Conservation (phyloP, 2,329 filamentous ascomycete species). For the Zymoseptoria pseudotritici region DNA sequence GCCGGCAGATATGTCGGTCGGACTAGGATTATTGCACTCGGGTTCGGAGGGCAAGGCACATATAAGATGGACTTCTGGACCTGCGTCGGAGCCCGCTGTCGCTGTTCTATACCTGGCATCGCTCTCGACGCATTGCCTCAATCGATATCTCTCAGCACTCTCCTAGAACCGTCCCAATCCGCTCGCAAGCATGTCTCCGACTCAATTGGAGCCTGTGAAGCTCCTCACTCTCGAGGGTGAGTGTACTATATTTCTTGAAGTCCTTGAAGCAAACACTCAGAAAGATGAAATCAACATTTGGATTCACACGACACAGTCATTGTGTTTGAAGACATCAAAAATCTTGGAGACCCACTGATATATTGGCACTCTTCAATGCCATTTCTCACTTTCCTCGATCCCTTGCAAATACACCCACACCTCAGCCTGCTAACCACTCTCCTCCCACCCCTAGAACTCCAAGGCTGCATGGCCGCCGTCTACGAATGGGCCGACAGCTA, state of each 20-base stretch:
- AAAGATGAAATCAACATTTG: constrained; percentile 3
- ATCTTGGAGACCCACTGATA: constrained; percentile 11
- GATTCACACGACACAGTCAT: constrained; percentile 1
- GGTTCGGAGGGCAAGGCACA: background rate
- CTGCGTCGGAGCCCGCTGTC: background rate
- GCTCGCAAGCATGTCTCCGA: constrained; percentile 13
- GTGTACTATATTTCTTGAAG: constrained; percentile 7
- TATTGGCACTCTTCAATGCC: background rate
- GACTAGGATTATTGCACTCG: background rate
- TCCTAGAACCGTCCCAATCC: background rate
- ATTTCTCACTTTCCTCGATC: background rate
- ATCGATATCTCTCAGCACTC: background rate
- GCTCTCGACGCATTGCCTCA: background rate
- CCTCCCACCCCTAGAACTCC: constrained; percentile 25
- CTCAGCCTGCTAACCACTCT: background rate
- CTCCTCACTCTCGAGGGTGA: constrained; percentile 29
- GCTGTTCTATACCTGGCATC: background rate
- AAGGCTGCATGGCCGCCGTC: constrained; percentile 35
- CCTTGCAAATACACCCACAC: background rate
- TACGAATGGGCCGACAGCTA: constrained; percentile 61
- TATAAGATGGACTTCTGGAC: background rate
- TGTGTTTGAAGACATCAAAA: constrained; percentile 3
- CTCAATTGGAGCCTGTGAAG: constrained; percentile 28
- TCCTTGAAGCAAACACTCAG: background rate
- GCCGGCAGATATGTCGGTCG: background rate